phyloP scores from a whole-genome alignment of 495 filamentous ascomycete species.

The Tuber indicum region DNA sequence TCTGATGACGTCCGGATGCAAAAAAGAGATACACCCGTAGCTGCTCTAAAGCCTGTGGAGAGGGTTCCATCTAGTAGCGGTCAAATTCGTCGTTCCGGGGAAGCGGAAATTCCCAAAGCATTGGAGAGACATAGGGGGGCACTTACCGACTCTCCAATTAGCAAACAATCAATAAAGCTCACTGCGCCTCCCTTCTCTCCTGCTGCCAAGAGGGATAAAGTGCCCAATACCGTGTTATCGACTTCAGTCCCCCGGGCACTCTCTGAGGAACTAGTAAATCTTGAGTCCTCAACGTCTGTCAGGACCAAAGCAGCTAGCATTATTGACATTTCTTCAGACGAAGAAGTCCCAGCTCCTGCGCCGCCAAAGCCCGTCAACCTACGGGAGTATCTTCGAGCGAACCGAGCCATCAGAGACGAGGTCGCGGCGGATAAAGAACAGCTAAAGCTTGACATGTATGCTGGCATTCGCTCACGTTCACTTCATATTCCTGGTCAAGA shows the following conservation, averaged over 20 bases:
- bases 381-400: background rate
- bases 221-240: background rate
- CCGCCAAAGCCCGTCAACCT: background rate
- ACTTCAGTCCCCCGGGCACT: background rate
- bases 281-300: background rate
- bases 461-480: constrained; percentile 27
- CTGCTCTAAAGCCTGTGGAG: background rate
- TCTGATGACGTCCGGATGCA: background rate
- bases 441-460: constrained; percentile 24
- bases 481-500: constrained; percentile 31
- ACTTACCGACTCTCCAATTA: background rate
- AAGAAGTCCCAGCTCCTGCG: background rate
- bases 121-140: background rate
- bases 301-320: background rate
- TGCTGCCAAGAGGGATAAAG: background rate
- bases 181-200: background rate
- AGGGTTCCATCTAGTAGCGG: background rate
- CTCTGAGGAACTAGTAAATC: background rate
- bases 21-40: background rate
- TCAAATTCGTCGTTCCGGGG: background rate
- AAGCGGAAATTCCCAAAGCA: background rate
- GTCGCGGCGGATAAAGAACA: background rate
- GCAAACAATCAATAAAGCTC: background rate
- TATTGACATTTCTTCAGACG: background rate
- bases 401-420: background rate